These are phyloP conservation scores for Besnoitia besnoiti DNA, from an alignment of 169 alveolate genomes.

Conservation along the genomic window DNA sequence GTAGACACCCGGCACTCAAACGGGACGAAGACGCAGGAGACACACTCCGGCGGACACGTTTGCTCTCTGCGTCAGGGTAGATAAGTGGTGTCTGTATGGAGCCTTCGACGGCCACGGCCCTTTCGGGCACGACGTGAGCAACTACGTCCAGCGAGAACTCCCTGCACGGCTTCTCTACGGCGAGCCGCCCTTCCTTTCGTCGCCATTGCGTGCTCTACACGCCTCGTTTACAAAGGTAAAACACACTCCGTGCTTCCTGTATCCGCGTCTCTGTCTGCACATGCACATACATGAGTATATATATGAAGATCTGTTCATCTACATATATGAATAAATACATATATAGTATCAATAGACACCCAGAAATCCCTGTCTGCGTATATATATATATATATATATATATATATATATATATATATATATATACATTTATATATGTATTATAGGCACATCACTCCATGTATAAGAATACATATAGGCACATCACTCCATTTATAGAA, in stretches of 20 bases:
- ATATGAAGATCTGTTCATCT: background rate
- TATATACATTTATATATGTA: too few species aligned
- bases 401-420: too few species aligned
- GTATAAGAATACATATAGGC: background rate
- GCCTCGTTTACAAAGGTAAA: background rate
- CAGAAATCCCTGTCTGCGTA: too few species aligned
- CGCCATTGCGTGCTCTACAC: background rate
- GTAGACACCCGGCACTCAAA: too few species aligned
- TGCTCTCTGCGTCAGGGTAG: background rate
- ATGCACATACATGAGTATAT: background rate
- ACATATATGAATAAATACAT: too few species aligned
- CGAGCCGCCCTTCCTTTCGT: background rate
- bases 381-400: too few species aligned
- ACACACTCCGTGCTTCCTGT: background rate
- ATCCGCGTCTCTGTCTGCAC: too few species aligned
- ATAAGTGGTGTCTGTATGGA: slow-evolving; percentile 75
- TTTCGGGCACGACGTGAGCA: slow-evolving; percentile 86
- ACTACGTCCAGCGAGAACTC: slow-evolving; percentile 81
- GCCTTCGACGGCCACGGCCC: slow-evolving; percentile 93
- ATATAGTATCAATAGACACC: too few species aligned
- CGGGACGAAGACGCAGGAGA: too few species aligned
- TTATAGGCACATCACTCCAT: background rate
- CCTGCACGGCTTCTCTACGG: slow-evolving; percentile 68
- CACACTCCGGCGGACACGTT: too few species aligned
- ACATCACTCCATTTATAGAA: too few species aligned